phyloP scores from a whole-genome alignment of 208 protist species.

The Crithidia expoeki region DNA sequence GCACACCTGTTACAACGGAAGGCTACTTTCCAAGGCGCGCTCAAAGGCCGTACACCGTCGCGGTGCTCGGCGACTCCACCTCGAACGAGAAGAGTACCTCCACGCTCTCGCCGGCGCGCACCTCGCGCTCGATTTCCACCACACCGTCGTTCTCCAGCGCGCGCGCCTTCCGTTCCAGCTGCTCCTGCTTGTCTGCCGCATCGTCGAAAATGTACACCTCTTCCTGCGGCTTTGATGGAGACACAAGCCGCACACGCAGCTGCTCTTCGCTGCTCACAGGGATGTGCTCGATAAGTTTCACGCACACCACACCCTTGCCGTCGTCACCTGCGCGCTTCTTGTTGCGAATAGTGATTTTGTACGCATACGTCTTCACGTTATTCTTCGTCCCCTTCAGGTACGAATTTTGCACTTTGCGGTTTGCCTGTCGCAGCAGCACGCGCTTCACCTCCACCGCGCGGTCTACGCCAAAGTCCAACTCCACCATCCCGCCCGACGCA shows the following conservation, averaged over 20 bases:
- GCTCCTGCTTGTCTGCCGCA: conserved; percentile 23
- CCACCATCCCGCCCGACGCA: conserved; percentile 15
- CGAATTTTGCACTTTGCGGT: conserved; percentile 26
- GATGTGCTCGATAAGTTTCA: conserved; percentile 37
- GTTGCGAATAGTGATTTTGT: conserved; percentile 33
- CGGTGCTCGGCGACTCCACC: conserved; percentile 29
- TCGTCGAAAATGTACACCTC: conserved; percentile 37
- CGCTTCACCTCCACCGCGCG: conserved; percentile 31
- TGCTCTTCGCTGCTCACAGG: conserved; percentile 35
- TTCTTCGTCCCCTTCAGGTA: conserved; percentile 29
- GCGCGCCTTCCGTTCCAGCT: conserved; percentile 28
- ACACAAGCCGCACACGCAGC: conserved; percentile 33
- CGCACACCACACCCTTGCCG: conserved; percentile 11
- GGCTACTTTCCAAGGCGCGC: not conserved
- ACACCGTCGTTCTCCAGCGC: conserved; percentile 29
- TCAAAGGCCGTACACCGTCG: conserved; percentile 32
- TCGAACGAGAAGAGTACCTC: conserved; percentile 32
- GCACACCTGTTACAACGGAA: not conserved
- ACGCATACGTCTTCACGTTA: conserved; percentile 20
- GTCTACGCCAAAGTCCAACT: conserved; percentile 33
- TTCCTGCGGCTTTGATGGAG: conserved; percentile 24
- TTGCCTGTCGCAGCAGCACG: conserved; percentile 33
- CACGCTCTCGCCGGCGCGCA: conserved; percentile 22
- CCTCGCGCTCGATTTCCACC: conserved; percentile 33
- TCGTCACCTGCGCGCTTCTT: conserved; percentile 23